Evolutionary conservation across 495 filamentous ascomycete genomes (phyloP).

Genomic region (Talaromyces ruber): DNA sequence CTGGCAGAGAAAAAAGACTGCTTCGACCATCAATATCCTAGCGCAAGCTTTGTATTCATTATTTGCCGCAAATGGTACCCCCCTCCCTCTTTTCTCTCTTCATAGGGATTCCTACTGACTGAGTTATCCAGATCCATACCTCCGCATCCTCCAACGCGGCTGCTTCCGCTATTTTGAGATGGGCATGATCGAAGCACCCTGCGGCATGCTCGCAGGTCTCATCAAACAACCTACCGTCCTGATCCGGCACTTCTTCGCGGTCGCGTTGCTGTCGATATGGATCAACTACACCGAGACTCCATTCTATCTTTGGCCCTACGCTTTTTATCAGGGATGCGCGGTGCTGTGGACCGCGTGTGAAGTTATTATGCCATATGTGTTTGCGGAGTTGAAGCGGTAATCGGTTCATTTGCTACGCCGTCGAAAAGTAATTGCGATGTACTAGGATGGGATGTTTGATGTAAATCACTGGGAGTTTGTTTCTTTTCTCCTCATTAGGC

Average conservation of each 20-base stretch:
- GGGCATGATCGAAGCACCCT: conserved; percentile 69
- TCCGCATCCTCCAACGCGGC: conserved; percentile 74
- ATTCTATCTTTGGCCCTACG: conserved; percentile 49
- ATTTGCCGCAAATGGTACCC: conserved; percentile 73
- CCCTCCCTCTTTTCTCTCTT: not conserved
- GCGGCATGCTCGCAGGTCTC: conserved; percentile 76
- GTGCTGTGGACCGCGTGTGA: conserved; percentile 84
- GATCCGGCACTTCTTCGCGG: conserved; percentile 88
- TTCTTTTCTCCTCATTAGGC: not conserved
- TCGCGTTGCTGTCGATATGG: conserved; percentile 86
- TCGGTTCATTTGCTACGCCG: not conserved
- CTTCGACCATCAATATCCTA: conserved; percentile 89
- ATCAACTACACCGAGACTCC: conserved; percentile 52
- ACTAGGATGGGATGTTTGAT: not conserved
- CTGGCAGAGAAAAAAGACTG: conserved; percentile 74
- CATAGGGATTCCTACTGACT: not conserved
- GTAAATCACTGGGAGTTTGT: not conserved
- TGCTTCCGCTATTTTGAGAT: conserved; percentile 90
- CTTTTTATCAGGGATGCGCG: conserved; percentile 49
- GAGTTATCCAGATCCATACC: conserved; percentile 48
- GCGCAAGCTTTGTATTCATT: conserved; percentile 84
- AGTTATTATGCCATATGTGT: conserved; percentile 82
- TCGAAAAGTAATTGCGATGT: not conserved
- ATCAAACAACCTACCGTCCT: conserved; percentile 70
- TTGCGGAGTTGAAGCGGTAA: conserved; percentile 39